Conservation (phyloP, 2,329 filamentous ascomycete species). For the Sporothrix euskadiensis region DNA sequence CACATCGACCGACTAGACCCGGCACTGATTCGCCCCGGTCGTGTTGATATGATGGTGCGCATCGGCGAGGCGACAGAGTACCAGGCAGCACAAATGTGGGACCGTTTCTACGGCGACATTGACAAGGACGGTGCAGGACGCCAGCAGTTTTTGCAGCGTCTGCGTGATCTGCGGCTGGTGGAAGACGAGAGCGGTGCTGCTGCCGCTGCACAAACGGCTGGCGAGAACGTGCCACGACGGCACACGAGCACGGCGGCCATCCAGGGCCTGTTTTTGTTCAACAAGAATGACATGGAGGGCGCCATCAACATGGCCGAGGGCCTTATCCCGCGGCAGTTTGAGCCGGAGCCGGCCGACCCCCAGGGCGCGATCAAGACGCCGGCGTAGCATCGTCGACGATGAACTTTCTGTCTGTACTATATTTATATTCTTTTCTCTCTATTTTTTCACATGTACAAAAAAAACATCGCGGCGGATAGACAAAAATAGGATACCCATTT, state of each 20-base stretch:
- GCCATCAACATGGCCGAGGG: constrained; percentile 78
- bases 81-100: constrained; percentile 87
- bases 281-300: constrained; percentile 86
- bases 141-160: constrained; percentile 67
- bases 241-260: constrained; percentile 84
- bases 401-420: neutral
- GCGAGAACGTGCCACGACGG: constrained; percentile 43
- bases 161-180: constrained; percentile 69
- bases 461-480: constrained; percentile 4
- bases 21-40: constrained; percentile 83
- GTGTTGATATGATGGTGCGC: constrained; percentile 89
- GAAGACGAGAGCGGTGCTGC: constrained; percentile 42
- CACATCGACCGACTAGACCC: constrained; percentile 87
- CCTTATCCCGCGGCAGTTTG: constrained; percentile 59
- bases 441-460: neutral
- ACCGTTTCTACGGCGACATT: constrained; percentile 87
- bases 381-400: constrained; percentile 30
- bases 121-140: constrained; percentile 65
- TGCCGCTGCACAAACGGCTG: constrained; percentile 33
- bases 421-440: neutral
- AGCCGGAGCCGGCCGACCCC: constrained; percentile 47
- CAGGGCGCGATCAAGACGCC: constrained; percentile 47
- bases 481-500: constrained; percentile 20
- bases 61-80: constrained; percentile 84
- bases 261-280: constrained; percentile 91